phyloP scores from a whole-genome alignment of 2,329 filamentous ascomycete species.

The Hymenotorrendiella dingleyae region DNA sequence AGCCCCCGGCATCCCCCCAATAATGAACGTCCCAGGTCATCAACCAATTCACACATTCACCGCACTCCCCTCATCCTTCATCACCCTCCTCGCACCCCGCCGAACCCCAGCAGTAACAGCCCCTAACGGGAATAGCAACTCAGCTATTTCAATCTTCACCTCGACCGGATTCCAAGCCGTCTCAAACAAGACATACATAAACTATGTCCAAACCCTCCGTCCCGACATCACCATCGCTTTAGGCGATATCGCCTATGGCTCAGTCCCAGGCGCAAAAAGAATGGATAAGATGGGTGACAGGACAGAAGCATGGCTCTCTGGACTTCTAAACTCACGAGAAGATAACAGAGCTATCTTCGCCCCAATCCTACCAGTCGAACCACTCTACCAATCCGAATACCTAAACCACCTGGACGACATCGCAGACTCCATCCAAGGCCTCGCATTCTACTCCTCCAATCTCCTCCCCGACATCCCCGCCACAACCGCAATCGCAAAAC shows the following conservation, averaged over 20 bases:
- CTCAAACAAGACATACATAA: conserved; percentile 61
- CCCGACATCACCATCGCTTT: conserved; percentile 78
- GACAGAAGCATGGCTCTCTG: conserved; percentile 74
- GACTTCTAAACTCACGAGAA: conserved; percentile 48
- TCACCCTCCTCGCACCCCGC: conserved; percentile 71
- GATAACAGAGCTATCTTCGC: conserved; percentile 46
- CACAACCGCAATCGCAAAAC: conserved; percentile 45
- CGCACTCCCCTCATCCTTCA: conserved; percentile 56
- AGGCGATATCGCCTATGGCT: conserved; percentile 62
- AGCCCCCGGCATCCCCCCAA: conserved; percentile 45
- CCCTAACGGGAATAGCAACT: conserved; percentile 64
- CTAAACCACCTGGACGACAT: conserved; percentile 66
- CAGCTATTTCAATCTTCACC: conserved; percentile 71
- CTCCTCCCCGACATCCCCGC: conserved; percentile 61
- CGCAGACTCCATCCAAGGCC: conserved; percentile 51
- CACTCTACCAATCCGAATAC: conserved; percentile 73
- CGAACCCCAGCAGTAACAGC: conserved; percentile 69
- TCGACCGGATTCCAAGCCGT: conserved; percentile 78
- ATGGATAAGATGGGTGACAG: conserved; percentile 78
- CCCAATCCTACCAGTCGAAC: conserved; percentile 68
- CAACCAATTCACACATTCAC: conserved; percentile 69
- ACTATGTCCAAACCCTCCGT: conserved; percentile 56
- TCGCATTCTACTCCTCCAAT: conserved; percentile 73
- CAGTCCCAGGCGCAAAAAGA: conserved; percentile 61
- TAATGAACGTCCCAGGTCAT: conserved; percentile 36